phyloP scores from a whole-genome alignment of 768 basidiomycete genomes.

The Leucogyrophana mollusca region DNA sequence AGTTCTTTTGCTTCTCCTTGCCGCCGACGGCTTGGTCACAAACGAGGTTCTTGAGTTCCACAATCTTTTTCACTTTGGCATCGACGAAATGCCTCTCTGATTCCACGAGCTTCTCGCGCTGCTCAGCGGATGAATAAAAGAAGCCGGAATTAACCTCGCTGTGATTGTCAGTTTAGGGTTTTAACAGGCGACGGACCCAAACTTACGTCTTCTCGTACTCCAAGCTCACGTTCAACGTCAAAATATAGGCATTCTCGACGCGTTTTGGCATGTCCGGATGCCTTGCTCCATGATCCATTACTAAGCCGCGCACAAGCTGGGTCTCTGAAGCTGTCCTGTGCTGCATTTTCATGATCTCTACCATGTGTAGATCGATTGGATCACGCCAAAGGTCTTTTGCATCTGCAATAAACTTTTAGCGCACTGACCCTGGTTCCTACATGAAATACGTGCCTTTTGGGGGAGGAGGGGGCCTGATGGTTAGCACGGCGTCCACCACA shows the following conservation, averaged over 20 bases:
- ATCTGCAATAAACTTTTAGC: constrained; percentile 38
- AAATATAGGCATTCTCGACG: constrained; percentile 91
- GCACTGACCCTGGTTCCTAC: constrained; percentile 22
- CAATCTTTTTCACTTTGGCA: constrained; percentile 91
- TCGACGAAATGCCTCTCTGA: constrained; percentile 94
- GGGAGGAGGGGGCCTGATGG: constrained; percentile 75
- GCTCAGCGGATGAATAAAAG: constrained; percentile 98
- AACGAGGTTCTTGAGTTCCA: constrained; percentile 93
- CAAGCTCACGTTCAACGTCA: constrained; percentile 95
- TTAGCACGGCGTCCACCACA: constrained; percentile 92
- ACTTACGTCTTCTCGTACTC: constrained; percentile 99
- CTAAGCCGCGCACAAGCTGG: constrained; percentile 90
- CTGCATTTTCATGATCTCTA: constrained; percentile 99
- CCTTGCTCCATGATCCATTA: constrained; percentile 94
- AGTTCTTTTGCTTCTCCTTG: constrained; percentile 79
- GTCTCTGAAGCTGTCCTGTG: constrained; percentile 98
- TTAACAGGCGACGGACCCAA: constrained; percentile 10
- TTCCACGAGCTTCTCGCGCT: constrained; percentile 98
- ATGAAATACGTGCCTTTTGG: constrained; percentile 47
- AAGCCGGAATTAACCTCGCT: constrained; percentile 99
- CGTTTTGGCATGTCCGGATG: constrained; percentile 99
- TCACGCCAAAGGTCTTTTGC: constrained; percentile 70
- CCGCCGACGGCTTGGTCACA: constrained; percentile 90
- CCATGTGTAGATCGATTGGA: constrained; percentile 98
- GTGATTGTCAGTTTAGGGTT: constrained; percentile 17